phyloP scores from a whole-genome alignment of 78 protist genomes.

The Polysphondylium violaceum region DNA sequence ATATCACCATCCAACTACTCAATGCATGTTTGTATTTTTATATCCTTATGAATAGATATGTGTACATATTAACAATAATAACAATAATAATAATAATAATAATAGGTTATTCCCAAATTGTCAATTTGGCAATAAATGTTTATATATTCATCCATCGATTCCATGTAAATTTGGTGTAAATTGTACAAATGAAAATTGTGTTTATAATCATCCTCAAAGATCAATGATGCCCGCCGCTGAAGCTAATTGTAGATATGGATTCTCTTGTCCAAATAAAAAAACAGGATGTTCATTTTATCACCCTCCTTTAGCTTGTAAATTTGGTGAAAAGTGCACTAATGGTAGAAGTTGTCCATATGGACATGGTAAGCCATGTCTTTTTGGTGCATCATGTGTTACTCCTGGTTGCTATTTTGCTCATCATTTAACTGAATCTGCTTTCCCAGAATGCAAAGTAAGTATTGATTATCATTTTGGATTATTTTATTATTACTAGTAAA shows the following conservation, averaged over 20 bases:
- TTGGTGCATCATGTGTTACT: conserved; percentile 42
- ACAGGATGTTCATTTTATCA: conserved; percentile 45
- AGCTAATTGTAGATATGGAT: conserved; percentile 61
- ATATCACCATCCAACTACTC: conserved; percentile 63
- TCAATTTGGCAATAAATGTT: conserved; percentile 74
- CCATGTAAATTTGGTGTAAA: conserved; percentile 75
- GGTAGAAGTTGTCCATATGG: conserved; percentile 32
- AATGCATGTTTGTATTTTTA: conserved; percentile 58
- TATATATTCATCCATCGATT: conserved; percentile 81
- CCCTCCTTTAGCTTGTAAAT: conserved; percentile 67
- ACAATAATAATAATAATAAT: background rate
- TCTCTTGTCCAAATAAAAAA: conserved; percentile 64
- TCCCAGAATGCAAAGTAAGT: conserved; percentile 69
- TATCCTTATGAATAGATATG: background rate
- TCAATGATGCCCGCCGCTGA: background rate
- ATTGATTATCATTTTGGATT: background rate
- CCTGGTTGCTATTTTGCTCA: conserved; percentile 64
- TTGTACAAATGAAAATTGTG: conserved; percentile 70
- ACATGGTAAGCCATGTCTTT: conserved; percentile 71
- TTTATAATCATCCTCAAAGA: conserved; percentile 68
- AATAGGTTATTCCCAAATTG: conserved; percentile 76
- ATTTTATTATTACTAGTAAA: background rate
- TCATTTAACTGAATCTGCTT: background rate
- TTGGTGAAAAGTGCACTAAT: conserved; percentile 22
- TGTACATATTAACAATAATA: background rate